Percentiles rank a stretch among this genome's conserved stretches.
phyloP scores from a whole-genome alignment of 1,284 basidiomycete species.

The Hypsizygus ulmarius region DNA sequence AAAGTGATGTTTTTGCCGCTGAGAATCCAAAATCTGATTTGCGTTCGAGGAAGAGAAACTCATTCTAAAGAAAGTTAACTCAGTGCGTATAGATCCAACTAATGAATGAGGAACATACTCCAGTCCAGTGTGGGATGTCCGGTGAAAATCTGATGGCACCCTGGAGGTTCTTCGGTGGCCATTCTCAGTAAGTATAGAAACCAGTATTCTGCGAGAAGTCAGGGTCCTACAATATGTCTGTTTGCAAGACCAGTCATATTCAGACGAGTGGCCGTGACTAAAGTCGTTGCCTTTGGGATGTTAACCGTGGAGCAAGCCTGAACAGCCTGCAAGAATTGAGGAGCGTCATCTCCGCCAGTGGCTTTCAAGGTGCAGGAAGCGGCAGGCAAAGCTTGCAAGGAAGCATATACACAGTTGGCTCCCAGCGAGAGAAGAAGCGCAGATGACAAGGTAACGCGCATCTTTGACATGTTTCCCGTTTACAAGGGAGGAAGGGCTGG shows the following conservation, averaged over 20 bases:
- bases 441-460: conserved; percentile 6
- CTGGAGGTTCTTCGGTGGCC: conserved; percentile 37
- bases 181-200: not conserved
- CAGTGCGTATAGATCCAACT: not conserved
- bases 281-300: conserved; percentile 45
- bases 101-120: conserved; percentile 29
- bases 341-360: conserved; percentile 51
- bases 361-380: conserved; percentile 39
- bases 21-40: conserved; percentile 61
- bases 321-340: conserved; percentile 45
- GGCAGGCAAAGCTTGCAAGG: not conserved
- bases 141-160: conserved; percentile 52
- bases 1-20: conserved; percentile 56
- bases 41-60: conserved; percentile 53
- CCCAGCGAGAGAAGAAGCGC: conserved; percentile 6
- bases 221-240: conserved; percentile 46
- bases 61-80: conserved; percentile 36
- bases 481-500: not conserved
- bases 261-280: conserved; percentile 49
- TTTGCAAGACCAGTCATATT: conserved; percentile 52
- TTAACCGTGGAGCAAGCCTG: conserved; percentile 42
- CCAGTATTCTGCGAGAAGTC: not conserved
- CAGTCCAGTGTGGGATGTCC: conserved; percentile 53
- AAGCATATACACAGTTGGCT: conserved; percentile 5
- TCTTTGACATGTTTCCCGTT: conserved; percentile 1